A percentile compares a stretch with the other conserved stretches of the same genome.
Evolutionary conservation across 192 early-diverging fungal genomes (phyloP).

Genomic region (Linnemannia hyalina): DNA sequence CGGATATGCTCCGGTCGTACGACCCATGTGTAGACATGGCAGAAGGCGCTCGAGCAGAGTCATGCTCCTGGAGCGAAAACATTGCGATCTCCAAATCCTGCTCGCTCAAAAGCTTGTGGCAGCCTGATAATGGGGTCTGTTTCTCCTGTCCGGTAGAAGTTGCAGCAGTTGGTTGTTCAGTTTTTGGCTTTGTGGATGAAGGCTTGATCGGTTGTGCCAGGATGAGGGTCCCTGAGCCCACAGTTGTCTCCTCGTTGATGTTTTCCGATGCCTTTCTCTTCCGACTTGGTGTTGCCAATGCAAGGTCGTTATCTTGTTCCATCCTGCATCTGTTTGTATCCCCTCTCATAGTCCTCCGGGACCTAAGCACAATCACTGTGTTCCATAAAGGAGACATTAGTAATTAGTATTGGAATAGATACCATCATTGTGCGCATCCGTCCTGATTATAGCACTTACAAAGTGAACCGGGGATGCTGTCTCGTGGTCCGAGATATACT

Average conservation of each 20-base stretch:
- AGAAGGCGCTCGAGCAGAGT: not conserved
- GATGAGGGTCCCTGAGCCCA: not conserved
- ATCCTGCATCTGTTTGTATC: not conserved
- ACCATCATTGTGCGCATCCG: not conserved
- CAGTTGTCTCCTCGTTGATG: not conserved
- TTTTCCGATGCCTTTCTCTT: not conserved
- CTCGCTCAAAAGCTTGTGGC: not conserved
- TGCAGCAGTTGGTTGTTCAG: not conserved
- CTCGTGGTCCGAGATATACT: not conserved
- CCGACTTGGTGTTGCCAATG: not conserved
- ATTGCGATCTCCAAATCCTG: slow-evolving; percentile 9
- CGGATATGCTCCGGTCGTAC: not conserved
- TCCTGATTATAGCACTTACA: not conserved
- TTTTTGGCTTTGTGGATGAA: not conserved
- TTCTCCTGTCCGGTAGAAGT: not conserved
- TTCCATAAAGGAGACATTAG: not conserved
- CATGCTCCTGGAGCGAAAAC: slow-evolving; percentile 24
- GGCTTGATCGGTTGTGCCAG: not conserved
- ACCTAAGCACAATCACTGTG: not conserved
- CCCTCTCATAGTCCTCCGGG: not conserved
- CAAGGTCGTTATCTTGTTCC: not conserved
- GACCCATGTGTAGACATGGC: not conserved
- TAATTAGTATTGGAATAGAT: no score
- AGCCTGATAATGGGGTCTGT: not conserved
- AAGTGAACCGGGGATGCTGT: not conserved